Evolutionary conservation across 768 basidiomycete species (phyloP).

Genomic region (Hygrocybe punicea): DNA sequence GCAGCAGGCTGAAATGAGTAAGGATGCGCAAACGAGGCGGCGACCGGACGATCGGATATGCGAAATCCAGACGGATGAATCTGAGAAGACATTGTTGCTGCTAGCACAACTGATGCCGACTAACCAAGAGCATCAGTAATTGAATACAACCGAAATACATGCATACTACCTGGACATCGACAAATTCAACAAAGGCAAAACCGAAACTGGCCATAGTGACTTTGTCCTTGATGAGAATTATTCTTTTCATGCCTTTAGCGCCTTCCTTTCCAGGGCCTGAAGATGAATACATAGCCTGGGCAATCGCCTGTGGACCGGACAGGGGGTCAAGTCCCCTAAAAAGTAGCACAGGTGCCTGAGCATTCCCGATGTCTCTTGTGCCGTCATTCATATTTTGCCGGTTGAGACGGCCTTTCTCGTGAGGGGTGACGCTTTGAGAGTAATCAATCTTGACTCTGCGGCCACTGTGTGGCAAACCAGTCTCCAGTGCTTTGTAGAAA

Average conservation of each 20-base stretch:
- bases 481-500: conserved; percentile 73
- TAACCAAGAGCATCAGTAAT: conserved; percentile 29
- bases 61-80: conserved; percentile 92
- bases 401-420: conserved; percentile 56
- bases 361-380: conserved; percentile 90
- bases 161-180: conserved; percentile 67
- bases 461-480: conserved; percentile 68
- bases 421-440: conserved; percentile 77
- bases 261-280: conserved; percentile 76
- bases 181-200: conserved; percentile 91
- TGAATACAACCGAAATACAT: neutral
- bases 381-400: conserved; percentile 83
- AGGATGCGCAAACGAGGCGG: conserved; percentile 88
- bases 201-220: conserved; percentile 86
- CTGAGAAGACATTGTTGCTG: conserved; percentile 80
- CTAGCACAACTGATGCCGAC: conserved; percentile 81
- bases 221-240: conserved; percentile 87
- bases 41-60: conserved; percentile 84
- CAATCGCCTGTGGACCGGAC: conserved; percentile 84
- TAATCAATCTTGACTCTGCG: conserved; percentile 94
- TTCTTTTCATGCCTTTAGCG: conserved; percentile 81
- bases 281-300: conserved; percentile 77
- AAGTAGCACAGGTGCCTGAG: conserved; percentile 77
- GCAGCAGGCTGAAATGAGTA: conserved; percentile 83
- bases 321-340: conserved; percentile 88